A percentile compares a stretch with the other conserved stretches of the same genome.
Evolutionary conservation across 2,329 filamentous ascomycete species (phyloP).

Genomic region (Chaetomium sp.): DNA sequence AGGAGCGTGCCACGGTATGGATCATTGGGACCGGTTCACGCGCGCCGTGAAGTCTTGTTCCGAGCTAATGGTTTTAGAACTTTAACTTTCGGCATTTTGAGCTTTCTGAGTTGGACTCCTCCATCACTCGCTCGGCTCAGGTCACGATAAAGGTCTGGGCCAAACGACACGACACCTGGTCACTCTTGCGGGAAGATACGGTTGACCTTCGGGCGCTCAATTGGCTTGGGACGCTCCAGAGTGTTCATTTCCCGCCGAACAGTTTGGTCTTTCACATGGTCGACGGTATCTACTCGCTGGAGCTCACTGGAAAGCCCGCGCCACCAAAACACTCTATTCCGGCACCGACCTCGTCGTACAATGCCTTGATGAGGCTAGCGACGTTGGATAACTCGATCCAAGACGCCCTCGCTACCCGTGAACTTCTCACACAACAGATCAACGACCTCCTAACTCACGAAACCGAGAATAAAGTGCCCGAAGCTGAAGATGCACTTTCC

Average conservation of each 20-base stretch:
- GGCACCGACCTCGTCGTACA: conserved; percentile 70
- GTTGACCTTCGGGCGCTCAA: conserved; percentile 68
- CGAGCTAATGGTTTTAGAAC: conserved; percentile 46
- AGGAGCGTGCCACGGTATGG: conserved; percentile 62
- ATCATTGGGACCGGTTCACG: background rate
- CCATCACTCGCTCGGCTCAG: conserved; percentile 57
- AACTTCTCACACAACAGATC: conserved; percentile 71
- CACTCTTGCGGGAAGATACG: conserved; percentile 63
- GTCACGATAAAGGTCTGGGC: conserved; percentile 72
- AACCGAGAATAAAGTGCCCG: conserved; percentile 37
- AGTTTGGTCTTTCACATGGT: conserved; percentile 78
- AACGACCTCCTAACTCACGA: conserved; percentile 47
- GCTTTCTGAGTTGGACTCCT: conserved; percentile 55
- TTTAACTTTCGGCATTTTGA: conserved; percentile 86
- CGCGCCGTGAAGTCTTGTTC: background rate
- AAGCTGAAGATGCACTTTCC: conserved; percentile 43
- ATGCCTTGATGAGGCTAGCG: conserved; percentile 77
- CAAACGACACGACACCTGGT: conserved; percentile 47
- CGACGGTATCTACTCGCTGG: conserved; percentile 80
- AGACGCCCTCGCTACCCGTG: conserved; percentile 73
- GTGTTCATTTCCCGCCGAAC: conserved; percentile 71
- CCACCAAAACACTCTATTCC: conserved; percentile 47
- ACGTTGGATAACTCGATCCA: conserved; percentile 88
- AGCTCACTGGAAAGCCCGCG: conserved; percentile 50
- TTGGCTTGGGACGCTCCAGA: conserved; percentile 66